Base-by-base conservation (phyloP, 257 asterid genomes). In the Henckelia pumila region DNA sequence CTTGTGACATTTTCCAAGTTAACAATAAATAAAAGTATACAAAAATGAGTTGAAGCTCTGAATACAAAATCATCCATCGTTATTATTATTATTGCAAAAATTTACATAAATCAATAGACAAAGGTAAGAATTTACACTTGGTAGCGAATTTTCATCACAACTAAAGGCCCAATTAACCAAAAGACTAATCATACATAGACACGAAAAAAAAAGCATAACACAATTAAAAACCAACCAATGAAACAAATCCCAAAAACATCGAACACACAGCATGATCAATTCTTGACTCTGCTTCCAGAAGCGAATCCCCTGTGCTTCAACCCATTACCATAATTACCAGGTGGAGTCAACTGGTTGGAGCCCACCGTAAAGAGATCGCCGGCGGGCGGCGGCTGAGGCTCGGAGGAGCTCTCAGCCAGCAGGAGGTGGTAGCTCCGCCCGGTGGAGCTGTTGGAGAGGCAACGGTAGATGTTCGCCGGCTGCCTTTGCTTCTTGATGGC, bases 391-490 rank as follows among this genome's bases (percentile, higher is more conserved):
- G 26, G 74, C 53, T 68, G 81, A 65, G 40, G 77, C 30, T 28
- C 30, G 29, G 47, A 52, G 21, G 81, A 71, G 25, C 73, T 85
- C 59, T 72, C 82, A 61, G 79, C 74, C 37, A 66, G 73, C 56
- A 82, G 81, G 52, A 76, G 73, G 76, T 87, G 90, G 77, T 79
- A 83, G 81, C 92, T 86, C 47, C 93, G 81, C 0, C 81, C 83
- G 76, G 66, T 76, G 62, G 96, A 84, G 81, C 72, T 75, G n/a
- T 77, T 83, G 2, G 96, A 83, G 19, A 83, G 80, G 73, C 85
- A 78, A 61, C 86, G 85, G 71, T 75, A 78, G 50, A 76, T 67
- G 53, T 60, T 73, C 8, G 20, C 55, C 6, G 79, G 80, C 37
- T 82, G 81, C 68, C 21, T 76, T 26, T 83, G 85, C 74, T 79